Evolutionary conservation across 2,329 filamentous ascomycete species (phyloP), one percentile per base, ranked within the genome.

Genomic region (Penicillium sp.): DNA sequence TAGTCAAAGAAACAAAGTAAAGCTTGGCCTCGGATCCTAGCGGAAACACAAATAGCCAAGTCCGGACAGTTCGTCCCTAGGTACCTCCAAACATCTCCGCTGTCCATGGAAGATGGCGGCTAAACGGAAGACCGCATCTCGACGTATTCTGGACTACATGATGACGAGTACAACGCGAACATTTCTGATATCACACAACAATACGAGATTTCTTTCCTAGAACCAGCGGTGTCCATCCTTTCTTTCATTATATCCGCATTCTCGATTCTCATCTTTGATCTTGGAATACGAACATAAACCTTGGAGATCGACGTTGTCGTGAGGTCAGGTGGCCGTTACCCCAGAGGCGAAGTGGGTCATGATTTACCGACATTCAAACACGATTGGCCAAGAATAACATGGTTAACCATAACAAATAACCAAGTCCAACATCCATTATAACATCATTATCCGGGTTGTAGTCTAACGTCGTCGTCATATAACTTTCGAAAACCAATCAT

Each of bases 391-490:
- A 16, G 39, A 47, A 10, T 22, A 38, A 38, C 12, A 13, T 2
- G n/a, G 25, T 5, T 14, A 27, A 31, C 28, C 11, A 27, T 18
- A 22, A 22, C 19, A 22, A 22, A 22, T 22, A 5, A 22, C 3
- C 5, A 22, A 22, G 19, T 22, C 19, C 19, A n/a, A n/a, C n/a
- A n/a, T n/a, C n/a, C n/a, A n/a, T n/a, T 13, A 25, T 14, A 36
- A 14, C 8, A 18, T 29, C 39, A 49, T 35, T 45, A 57, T 36
- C 54, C 40, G 52, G 53, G 50, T 40, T 49, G 39, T 45, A 60
- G 48, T 60, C 56, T 60, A 60, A 53, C 25, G 45, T 49, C 35
- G 43, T 56, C n/a, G n/a, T n/a, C n/a, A n/a, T 8, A 51, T 31
- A 39, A 10, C 13, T 41, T 11, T 9, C 14, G 18, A 14, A 10